phyloP scores from a whole-genome alignment of 108 stramenopile genomes.

The Pseudonitzschia delicatissima region DNA sequence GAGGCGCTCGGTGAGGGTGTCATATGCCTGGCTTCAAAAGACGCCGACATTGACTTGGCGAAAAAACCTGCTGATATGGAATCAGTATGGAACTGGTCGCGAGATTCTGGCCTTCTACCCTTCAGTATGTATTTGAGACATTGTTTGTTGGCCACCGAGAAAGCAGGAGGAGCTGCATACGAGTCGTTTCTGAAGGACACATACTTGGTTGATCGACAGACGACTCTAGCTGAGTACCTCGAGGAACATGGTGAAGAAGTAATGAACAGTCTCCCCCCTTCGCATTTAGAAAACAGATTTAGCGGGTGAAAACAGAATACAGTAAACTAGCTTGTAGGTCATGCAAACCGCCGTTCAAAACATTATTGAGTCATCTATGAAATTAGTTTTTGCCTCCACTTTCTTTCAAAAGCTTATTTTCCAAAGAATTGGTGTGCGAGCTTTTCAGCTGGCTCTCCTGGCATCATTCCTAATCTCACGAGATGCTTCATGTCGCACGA shows the following conservation, averaged over 20 bases:
- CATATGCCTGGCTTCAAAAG: slow-evolving; percentile 31
- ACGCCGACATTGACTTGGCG: slow-evolving; percentile 13
- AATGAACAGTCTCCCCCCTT: slow-evolving; percentile 20
- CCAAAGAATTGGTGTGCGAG: too few relatives aligned
- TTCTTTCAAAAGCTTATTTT: too few relatives aligned
- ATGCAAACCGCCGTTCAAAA: too few relatives aligned
- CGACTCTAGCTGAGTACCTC: slow-evolving; percentile 39
- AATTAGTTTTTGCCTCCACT: too few relatives aligned
- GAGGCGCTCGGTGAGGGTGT: slow-evolving; percentile 22
- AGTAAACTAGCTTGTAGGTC: too few relatives aligned
- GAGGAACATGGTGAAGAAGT: slow-evolving; percentile 12
- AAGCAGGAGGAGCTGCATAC: slow-evolving; percentile 22
- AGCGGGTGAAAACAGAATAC: slow-evolving; percentile 36
- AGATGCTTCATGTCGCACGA: too few relatives aligned
- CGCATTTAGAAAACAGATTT: slow-evolving; percentile 21
- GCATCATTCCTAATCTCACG: too few relatives aligned
- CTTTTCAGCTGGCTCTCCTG: too few relatives aligned
- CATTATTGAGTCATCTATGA: too few relatives aligned
- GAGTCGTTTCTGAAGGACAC: slow-evolving; percentile 48
- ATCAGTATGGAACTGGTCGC: slow-evolving; percentile 41
- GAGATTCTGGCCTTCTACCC: slow-evolving; percentile 37
- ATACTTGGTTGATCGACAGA: slow-evolving; percentile 51
- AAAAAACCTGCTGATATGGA: slow-evolving; percentile 12
- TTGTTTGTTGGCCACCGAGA: slow-evolving; percentile 41
- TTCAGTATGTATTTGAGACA: slow-evolving; percentile 47